Conservation (phyloP, 1,284 basidiomycete species). For the Rhodotorula sp. region DNA sequence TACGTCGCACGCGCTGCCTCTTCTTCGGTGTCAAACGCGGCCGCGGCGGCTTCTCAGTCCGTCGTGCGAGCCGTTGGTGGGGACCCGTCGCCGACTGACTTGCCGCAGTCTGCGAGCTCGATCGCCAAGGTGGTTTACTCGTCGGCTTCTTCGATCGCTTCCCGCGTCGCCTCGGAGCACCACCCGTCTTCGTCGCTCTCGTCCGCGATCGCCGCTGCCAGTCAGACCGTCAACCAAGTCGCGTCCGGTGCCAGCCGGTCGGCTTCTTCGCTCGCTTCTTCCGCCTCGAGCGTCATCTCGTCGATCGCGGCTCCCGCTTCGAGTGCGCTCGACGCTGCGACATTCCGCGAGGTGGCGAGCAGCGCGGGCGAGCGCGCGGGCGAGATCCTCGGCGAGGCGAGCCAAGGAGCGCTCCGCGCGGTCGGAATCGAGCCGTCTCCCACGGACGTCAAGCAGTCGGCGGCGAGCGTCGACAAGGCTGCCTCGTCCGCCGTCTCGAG, state of each 20-base stretch:
- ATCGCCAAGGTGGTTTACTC: slow-evolving; percentile 11
- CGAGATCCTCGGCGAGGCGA: slow-evolving; percentile 26
- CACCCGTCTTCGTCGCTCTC: slow-evolving; percentile 10
- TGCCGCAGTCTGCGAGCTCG: slow-evolving; percentile 17
- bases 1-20: slow-evolving; percentile 26
- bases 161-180: slow-evolving; percentile 14
- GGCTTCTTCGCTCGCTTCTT: slow-evolving; percentile 8
- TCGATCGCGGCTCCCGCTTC: slow-evolving; percentile 14
- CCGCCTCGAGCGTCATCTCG: slow-evolving; percentile 11
- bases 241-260: background rate
- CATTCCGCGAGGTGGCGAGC: slow-evolving; percentile 3
- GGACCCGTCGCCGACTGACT: slow-evolving; percentile 30
- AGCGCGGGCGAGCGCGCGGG: slow-evolving; percentile 5
- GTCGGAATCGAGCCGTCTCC: slow-evolving; percentile 22
- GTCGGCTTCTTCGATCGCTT: slow-evolving; percentile 7
- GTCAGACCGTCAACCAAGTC: slow-evolving; percentile 6
- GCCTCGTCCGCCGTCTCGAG: slow-evolving; percentile 2
- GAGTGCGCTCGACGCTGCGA: slow-evolving; percentile 7
- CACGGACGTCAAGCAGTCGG: slow-evolving; percentile 21
- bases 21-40: slow-evolving; percentile 5
- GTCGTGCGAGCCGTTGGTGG: slow-evolving; percentile 14
- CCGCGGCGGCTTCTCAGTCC: slow-evolving; percentile 22
- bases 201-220: slow-evolving; percentile 12
- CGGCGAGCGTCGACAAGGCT: slow-evolving; percentile 6
- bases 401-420: slow-evolving; percentile 17